Conservation (phyloP, 352 stramenopile species). For the Plasmopara halstedii region DNA sequence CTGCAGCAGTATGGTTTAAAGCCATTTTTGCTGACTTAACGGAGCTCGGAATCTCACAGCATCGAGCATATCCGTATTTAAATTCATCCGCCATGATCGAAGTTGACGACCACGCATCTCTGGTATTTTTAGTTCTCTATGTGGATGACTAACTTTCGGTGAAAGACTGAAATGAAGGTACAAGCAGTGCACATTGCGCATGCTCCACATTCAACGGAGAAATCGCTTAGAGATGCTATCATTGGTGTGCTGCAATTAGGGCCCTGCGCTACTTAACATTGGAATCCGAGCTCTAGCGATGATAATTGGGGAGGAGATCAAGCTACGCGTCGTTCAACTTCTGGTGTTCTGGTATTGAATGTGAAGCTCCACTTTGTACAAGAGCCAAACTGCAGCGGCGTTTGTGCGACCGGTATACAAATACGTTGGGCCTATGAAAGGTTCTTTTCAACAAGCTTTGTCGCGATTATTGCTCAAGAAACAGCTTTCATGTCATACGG, state of each 20-base stretch:
- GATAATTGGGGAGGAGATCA: conserved; percentile 2
- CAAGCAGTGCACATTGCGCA: neutral
- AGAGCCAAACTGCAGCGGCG: neutral
- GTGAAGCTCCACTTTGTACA: neutral
- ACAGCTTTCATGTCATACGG: no score
- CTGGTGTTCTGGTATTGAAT: neutral
- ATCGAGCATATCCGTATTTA: neutral
- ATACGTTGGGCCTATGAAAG: no score
- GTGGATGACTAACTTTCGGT: conserved; percentile 5
- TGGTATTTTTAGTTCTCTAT: conserved; percentile 5
- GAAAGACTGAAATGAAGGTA: neutral
- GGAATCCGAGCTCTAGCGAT: neutral
- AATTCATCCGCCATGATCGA: neutral
- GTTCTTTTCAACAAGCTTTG: no score
- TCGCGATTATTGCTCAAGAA: no score
- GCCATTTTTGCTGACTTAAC: conserved; percentile 11
- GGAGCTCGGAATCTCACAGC: neutral
- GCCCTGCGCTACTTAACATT: conserved; percentile 5
- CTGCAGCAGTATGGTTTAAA: conserved; percentile 18
- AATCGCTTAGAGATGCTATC: conserved; percentile 6
- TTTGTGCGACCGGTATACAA: no score
- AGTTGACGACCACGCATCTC: neutral
- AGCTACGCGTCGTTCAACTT: conserved; percentile 1
- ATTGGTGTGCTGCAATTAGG: conserved; percentile 7
- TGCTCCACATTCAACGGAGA: conserved; percentile 4